phyloP scores from a whole-genome alignment of 768 basidiomycete genomes.

The Xerocomus potaroensis region DNA sequence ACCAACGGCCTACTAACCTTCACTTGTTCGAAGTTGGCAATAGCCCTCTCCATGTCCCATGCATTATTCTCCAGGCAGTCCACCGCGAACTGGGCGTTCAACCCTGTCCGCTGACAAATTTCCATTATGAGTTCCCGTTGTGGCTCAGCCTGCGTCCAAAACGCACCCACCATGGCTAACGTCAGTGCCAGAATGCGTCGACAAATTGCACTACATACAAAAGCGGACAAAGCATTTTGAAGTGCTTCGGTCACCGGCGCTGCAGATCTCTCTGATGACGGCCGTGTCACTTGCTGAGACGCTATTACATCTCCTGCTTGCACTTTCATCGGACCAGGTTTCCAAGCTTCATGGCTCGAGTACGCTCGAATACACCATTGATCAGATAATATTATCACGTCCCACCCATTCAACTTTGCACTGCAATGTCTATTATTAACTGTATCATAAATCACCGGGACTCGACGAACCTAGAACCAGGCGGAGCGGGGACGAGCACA shows the following conservation, averaged over 20 bases:
- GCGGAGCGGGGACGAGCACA: slow-evolving; percentile 73
- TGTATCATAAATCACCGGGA: background rate
- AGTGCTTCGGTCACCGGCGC: slow-evolving; percentile 38
- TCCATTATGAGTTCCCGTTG: slow-evolving; percentile 70
- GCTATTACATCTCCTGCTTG: slow-evolving; percentile 44
- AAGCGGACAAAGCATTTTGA: slow-evolving; percentile 46
- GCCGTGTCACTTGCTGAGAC: slow-evolving; percentile 14
- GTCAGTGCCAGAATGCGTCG: slow-evolving; percentile 10
- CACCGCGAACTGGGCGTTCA: slow-evolving; percentile 77
- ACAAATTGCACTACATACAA: slow-evolving; percentile 45
- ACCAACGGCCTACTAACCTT: slow-evolving; percentile 49
- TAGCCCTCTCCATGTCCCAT: slow-evolving; percentile 78
- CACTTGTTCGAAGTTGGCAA: slow-evolving; percentile 84
- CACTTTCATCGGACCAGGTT: slow-evolving; percentile 66
- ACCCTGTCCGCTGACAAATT: slow-evolving; percentile 65
- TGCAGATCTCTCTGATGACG: slow-evolving; percentile 26
- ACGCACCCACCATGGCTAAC: no score
- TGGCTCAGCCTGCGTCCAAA: slow-evolving; percentile 50
- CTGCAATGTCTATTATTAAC: slow-evolving; percentile 35
- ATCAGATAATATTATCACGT: slow-evolving; percentile 86
- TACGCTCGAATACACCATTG: slow-evolving; percentile 80
- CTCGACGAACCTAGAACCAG: slow-evolving; percentile 73
- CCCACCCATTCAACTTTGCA: slow-evolving; percentile 83
- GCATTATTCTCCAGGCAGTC: slow-evolving; percentile 82
- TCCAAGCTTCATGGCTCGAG: slow-evolving; percentile 78